Conservation (phyloP, 2,329 filamentous ascomycete species). For the Chaetomium olivaceum region DNA sequence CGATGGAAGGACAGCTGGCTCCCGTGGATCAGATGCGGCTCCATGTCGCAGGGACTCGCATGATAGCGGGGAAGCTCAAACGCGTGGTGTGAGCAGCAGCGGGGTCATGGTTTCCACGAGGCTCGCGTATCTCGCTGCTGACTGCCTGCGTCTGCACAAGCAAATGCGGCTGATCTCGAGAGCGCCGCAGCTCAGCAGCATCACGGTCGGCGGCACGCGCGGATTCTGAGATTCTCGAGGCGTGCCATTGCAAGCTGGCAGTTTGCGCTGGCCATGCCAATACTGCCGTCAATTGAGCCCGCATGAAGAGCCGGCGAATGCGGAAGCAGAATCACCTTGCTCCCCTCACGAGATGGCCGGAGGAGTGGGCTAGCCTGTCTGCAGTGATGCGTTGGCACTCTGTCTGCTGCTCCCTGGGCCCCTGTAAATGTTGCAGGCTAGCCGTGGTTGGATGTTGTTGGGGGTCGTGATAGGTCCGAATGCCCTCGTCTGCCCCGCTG, state of each 20-base stretch:
- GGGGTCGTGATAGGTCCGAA: constrained; percentile 48
- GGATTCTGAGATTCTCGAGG: background rate
- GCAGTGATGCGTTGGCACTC: constrained; percentile 45
- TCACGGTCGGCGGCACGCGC: constrained; percentile 11
- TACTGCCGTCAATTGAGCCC: constrained; percentile 6
- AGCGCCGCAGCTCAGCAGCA: background rate
- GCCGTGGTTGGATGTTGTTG: constrained; percentile 35
- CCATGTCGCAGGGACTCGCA: background rate
- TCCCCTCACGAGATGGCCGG: constrained; percentile 21
- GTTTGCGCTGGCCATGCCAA: constrained; percentile 10
- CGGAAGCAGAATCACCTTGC: constrained; percentile 12
- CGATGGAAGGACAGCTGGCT: background rate
- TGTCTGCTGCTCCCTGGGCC: constrained; percentile 44
- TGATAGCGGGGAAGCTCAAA: background rate
- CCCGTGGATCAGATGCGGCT: constrained; percentile 10
- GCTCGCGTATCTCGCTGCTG: constrained; percentile 19
- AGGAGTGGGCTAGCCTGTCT: constrained; percentile 34
- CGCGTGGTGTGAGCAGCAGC: background rate
- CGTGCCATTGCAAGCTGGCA: constrained; percentile 9
- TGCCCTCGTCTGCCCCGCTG: constrained; percentile 41
- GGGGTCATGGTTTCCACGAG: constrained; percentile 4
- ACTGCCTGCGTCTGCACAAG: constrained; percentile 9
- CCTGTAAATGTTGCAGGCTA: constrained; percentile 42
- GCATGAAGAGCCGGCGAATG: constrained; percentile 24
- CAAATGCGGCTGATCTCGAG: background rate